Conservation (phyloP, 148 eudicot species). For the Arbutus unedo region DNA sequence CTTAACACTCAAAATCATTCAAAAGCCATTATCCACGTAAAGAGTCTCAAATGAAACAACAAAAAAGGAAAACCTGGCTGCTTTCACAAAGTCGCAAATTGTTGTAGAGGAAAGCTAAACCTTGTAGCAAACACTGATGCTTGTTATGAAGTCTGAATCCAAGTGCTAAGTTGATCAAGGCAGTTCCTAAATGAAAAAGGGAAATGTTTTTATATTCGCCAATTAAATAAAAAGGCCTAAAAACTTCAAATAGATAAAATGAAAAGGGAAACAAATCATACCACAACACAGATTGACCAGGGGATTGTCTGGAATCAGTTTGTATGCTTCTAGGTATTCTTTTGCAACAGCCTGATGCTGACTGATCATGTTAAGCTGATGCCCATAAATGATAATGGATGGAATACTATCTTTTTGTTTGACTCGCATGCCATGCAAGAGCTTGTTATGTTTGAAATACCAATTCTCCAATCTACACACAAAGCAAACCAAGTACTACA, state of each 20-base stretch:
- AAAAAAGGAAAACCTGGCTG: constrained; percentile 39
- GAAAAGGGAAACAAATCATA: constrained; percentile 4
- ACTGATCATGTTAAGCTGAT: constrained; percentile 67
- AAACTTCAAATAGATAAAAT: not conserved
- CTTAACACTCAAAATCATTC: not conserved
- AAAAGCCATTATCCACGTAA: not conserved
- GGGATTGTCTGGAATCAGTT: constrained; percentile 71
- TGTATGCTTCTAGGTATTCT: constrained; percentile 83
- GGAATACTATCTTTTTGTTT: constrained; percentile 64
- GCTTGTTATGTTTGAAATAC: constrained; percentile 51
- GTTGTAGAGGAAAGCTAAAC: constrained; percentile 78
- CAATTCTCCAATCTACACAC: constrained; percentile 58
- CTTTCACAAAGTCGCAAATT: constrained; percentile 55
- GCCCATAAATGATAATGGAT: constrained; percentile 68
- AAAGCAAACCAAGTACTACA: constrained; percentile 16
- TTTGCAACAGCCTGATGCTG: constrained; percentile 91
- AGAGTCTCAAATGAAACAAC: constrained; percentile 5
- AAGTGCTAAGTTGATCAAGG: constrained; percentile 77
- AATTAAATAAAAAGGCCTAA: not conserved
- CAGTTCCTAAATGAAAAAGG: constrained; percentile 36
- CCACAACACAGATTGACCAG: constrained; percentile 80
- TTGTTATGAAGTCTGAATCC: constrained; percentile 86
- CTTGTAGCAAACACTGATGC: constrained; percentile 85
- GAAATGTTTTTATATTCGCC: not conserved
- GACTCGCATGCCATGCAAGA: constrained; percentile 51